Conservation (phyloP, 495 filamentous ascomycete genomes). For the Usnea hakonensis region DNA sequence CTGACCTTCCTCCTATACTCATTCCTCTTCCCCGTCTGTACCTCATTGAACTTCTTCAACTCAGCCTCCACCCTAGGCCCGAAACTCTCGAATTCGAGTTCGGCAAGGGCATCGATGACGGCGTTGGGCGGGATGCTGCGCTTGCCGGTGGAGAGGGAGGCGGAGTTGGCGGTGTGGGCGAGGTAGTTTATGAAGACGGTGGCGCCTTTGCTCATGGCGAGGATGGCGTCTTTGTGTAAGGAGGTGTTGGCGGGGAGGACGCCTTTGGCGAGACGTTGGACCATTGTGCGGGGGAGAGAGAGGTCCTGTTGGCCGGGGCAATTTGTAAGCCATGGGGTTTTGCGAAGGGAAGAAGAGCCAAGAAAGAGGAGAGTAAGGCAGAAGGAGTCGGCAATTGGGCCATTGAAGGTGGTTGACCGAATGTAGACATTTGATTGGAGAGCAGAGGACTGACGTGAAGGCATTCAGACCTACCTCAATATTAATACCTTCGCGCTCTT, state of each 20-base stretch:
- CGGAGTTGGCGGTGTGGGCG: constrained; percentile 64
- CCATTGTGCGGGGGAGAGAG: constrained; percentile 85
- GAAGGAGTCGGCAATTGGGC: background rate
- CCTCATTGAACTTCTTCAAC: constrained; percentile 50
- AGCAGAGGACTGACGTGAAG: background rate
- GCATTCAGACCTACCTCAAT: constrained; percentile 28
- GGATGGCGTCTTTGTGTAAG: constrained; percentile 85
- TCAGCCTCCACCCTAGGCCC: constrained; percentile 53
- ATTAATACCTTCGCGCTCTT: constrained; percentile 30
- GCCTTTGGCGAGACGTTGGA: constrained; percentile 85
- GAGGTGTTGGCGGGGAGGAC: constrained; percentile 95
- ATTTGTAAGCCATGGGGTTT: background rate
- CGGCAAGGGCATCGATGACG: constrained; percentile 72
- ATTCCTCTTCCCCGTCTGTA: constrained; percentile 58
- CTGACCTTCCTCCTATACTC: constrained; percentile 47
- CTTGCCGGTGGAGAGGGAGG: constrained; percentile 54
- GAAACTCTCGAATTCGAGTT: constrained; percentile 78
- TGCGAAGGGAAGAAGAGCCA: background rate
- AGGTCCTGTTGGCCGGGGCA: constrained; percentile 57
- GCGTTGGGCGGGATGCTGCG: constrained; percentile 82
- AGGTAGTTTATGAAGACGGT: constrained; percentile 93
- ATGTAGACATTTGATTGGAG: background rate
- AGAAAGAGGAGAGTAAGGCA: background rate
- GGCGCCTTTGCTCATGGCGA: constrained; percentile 86
- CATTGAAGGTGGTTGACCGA: background rate